A percentile compares a stretch with the other conserved stretches of the same genome.
phyloP scores from a whole-genome alignment of 2,329 filamentous ascomycete genomes.

The Xylaria sp. region DNA sequence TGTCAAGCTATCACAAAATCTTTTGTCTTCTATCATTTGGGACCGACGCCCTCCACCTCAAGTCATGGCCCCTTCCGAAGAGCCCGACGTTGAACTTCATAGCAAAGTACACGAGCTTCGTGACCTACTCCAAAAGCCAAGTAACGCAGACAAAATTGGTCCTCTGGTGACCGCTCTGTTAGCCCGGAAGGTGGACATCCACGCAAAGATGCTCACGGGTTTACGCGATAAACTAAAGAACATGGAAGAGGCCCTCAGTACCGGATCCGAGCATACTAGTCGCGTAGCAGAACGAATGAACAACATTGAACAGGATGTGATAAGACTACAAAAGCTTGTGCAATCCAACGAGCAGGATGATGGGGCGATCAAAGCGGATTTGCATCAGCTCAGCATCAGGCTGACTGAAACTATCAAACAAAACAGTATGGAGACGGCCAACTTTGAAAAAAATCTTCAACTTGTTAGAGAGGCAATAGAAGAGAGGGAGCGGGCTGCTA shows the following conservation, averaged over 20 bases:
- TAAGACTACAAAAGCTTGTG: constrained; percentile 26
- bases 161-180: constrained; percentile 39
- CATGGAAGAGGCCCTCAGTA: neutral
- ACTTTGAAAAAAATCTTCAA: constrained; percentile 7
- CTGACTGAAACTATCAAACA: constrained; percentile 21
- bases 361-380: neutral
- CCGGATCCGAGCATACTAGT: neutral
- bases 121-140: constrained; percentile 35
- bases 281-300: constrained; percentile 17
- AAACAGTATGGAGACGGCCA: neutral
- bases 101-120: constrained; percentile 26
- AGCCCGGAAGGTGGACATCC: constrained; percentile 38
- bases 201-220: constrained; percentile 25
- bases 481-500: constrained; percentile 1
- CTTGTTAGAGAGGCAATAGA: constrained; percentile 13
- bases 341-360: constrained; percentile 1
- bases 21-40: neutral
- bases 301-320: constrained; percentile 22
- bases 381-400: constrained; percentile 8
- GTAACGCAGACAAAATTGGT: constrained; percentile 31
- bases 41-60: neutral
- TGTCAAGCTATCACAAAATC: neutral
- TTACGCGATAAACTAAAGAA: constrained; percentile 18
- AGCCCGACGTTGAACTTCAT: constrained; percentile 23
- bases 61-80: constrained; percentile 36